phyloP scores from a whole-genome alignment of 257 asterid genomes.

The Prunella vulgaris region DNA sequence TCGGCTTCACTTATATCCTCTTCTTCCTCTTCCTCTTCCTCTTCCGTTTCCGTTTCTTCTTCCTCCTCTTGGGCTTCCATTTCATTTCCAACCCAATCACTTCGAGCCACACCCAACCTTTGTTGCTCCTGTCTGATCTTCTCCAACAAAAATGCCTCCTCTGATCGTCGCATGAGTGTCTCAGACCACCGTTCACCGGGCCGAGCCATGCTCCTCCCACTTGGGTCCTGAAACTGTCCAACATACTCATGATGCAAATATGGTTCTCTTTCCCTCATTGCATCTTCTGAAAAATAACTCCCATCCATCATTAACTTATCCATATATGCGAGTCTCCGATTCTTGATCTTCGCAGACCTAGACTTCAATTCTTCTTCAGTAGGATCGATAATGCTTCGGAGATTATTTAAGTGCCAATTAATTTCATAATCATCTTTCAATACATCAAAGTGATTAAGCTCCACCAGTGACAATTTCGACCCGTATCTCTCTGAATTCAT shows the following conservation, averaged over 20 bases:
- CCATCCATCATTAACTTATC: conserved; percentile 63
- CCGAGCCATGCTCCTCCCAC: conserved; percentile 88
- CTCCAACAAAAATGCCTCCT: conserved; percentile 76
- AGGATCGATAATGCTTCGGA: conserved; percentile 65
- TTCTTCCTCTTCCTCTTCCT: conserved; percentile 22
- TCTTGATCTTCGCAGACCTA: conserved; percentile 61
- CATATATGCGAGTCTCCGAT: conserved; percentile 83
- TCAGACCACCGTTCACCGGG: conserved; percentile 99
- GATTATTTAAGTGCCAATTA: conserved; percentile 77
- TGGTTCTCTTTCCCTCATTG: conserved; percentile 98
- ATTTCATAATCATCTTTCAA: conserved; percentile 78
- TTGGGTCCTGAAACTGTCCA: conserved; percentile 87
- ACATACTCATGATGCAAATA: conserved; percentile 89
- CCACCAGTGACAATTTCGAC: conserved; percentile 51
- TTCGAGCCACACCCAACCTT: conserved; percentile 72
- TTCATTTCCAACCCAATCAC: conserved; percentile 85
- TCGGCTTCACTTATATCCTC: conserved; percentile 35
- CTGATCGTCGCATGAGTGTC: conserved; percentile 76
- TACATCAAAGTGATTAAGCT: conserved; percentile 63
- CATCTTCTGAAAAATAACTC: conserved; percentile 84
- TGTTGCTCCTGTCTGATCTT: conserved; percentile 87
- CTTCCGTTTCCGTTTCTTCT: conserved; percentile 40
- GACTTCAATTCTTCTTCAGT: conserved; percentile 66
- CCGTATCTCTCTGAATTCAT: conserved; percentile 77
- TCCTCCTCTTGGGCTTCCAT: conserved; percentile 33